phyloP scores from a whole-genome alignment of 2,329 filamentous ascomycete species.

The Magnaporthiopsis rhizophila region DNA sequence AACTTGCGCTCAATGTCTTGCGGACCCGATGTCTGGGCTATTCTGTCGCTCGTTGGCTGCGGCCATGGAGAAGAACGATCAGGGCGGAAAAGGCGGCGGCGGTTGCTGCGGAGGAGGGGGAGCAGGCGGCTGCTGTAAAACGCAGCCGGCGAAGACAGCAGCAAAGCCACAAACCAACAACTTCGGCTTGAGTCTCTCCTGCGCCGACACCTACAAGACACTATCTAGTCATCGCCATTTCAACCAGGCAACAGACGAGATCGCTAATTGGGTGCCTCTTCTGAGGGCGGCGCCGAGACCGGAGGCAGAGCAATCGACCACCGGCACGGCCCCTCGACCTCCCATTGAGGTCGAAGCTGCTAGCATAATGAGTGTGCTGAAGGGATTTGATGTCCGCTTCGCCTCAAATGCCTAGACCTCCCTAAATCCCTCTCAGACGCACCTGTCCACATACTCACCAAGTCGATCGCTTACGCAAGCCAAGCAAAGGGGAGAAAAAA shows the following conservation, averaged over 20 bases:
- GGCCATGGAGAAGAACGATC: slow-evolving; percentile 36
- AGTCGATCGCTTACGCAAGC: slow-evolving; percentile 9
- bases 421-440: neutral
- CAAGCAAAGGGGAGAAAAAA: slow-evolving; percentile 11
- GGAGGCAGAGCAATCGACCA: slow-evolving; percentile 23
- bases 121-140: slow-evolving; percentile 58
- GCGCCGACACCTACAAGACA: slow-evolving; percentile 72
- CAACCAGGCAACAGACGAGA: slow-evolving; percentile 63
- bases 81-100: slow-evolving; percentile 10
- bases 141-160: neutral
- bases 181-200: slow-evolving; percentile 55
- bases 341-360: slow-evolving; percentile 75
- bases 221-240: slow-evolving; percentile 71
- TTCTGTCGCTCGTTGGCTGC: slow-evolving; percentile 78
- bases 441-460: too few relatives aligned
- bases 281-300: slow-evolving; percentile 50
- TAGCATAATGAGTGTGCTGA: slow-evolving; percentile 78
- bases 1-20: slow-evolving; percentile 69
- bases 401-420: slow-evolving; percentile 25
- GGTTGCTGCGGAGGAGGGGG: slow-evolving; percentile 58
- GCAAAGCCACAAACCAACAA: slow-evolving; percentile 15
- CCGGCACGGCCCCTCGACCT: slow-evolving; percentile 29
- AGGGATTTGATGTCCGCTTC: slow-evolving; percentile 72
- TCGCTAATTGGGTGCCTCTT: slow-evolving; percentile 68
- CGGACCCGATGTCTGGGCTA: slow-evolving; percentile 70